Percentiles rank a stretch among this genome's conserved stretches.
phyloP scores from a whole-genome alignment of 164 flowering plant species.

The Stephania cephalantha region DNA sequence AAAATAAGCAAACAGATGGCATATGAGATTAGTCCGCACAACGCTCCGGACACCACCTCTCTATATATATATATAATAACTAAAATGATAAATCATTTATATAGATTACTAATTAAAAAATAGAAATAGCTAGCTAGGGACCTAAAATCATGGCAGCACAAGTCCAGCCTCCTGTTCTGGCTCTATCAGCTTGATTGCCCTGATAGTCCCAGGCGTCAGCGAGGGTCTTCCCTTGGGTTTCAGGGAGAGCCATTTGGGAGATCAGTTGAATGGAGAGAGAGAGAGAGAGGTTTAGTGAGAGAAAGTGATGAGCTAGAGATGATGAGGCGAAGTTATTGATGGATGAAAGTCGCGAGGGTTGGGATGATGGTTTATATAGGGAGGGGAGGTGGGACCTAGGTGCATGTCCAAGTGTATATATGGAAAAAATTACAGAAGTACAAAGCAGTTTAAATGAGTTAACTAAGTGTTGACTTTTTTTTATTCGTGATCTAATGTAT shows the following conservation, averaged over 20 bases:
- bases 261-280: neutral
- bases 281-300: neutral
- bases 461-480: too few relatives aligned
- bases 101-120: too few relatives aligned
- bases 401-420: neutral
- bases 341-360: neutral
- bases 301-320: neutral
- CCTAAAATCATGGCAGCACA: conserved; percentile 91
- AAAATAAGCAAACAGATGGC: too few relatives aligned
- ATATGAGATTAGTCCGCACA: too few relatives aligned
- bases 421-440: too few relatives aligned
- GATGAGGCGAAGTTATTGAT: neutral
- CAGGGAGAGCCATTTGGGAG: conserved; percentile 31
- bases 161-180: conserved; percentile 81
- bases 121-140: conserved; percentile 9
- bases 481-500: too few relatives aligned
- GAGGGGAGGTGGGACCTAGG: neutral
- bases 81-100: too few relatives aligned
- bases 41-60: too few relatives aligned
- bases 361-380: conserved; percentile 2
- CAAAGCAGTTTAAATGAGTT: too few relatives aligned
- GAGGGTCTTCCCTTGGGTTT: conserved; percentile 36
- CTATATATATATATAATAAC: too few relatives aligned
- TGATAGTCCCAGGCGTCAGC: conserved; percentile 85
- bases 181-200: conserved; percentile 56